Percentiles rank a stretch among this genome's conserved stretches.
phyloP scores from a whole-genome alignment of 768 basidiomycete species.

The Tricholoma hemisulphureum region DNA sequence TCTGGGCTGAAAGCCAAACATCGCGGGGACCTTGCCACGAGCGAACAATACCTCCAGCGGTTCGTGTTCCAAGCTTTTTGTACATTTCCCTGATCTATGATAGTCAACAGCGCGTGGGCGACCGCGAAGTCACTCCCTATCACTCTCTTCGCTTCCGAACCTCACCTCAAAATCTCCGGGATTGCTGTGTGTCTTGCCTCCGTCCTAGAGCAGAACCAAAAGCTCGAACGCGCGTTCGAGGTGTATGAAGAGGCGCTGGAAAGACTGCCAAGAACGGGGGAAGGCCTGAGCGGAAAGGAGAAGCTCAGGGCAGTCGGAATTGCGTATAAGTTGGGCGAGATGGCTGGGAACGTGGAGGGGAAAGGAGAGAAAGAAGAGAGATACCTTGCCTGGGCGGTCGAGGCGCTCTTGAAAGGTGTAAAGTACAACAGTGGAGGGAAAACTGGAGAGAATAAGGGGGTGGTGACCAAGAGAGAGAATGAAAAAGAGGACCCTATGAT shows the following conservation, averaged over 20 bases:
- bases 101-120: conserved; percentile 50
- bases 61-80: conserved; percentile 27
- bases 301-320: conserved; percentile 38
- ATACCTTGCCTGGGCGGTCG: conserved; percentile 43
- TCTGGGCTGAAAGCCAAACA: conserved; percentile 62
- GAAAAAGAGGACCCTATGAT: conserved; percentile 33
- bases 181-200: conserved; percentile 62
- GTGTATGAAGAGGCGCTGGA: conserved; percentile 37
- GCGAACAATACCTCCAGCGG: conserved; percentile 54
- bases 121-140: conserved; percentile 46
- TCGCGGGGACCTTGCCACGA: conserved; percentile 51
- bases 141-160: conserved; percentile 39
- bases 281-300: conserved; percentile 26
- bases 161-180: conserved; percentile 66
- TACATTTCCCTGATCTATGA: conserved; percentile 9
- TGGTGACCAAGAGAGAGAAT: conserved; percentile 3
- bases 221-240: conserved; percentile 36
- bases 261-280: conserved; percentile 26
- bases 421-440: conserved; percentile 19
- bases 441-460: neutral
- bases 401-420: conserved; percentile 39
- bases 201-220: conserved; percentile 45
- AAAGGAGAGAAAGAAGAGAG: conserved; percentile 42
- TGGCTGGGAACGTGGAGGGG: conserved; percentile 33
- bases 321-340: conserved; percentile 43